Conservation (phyloP, 2,329 filamentous ascomycete species). For the Trichoderma brevicompactum region DNA sequence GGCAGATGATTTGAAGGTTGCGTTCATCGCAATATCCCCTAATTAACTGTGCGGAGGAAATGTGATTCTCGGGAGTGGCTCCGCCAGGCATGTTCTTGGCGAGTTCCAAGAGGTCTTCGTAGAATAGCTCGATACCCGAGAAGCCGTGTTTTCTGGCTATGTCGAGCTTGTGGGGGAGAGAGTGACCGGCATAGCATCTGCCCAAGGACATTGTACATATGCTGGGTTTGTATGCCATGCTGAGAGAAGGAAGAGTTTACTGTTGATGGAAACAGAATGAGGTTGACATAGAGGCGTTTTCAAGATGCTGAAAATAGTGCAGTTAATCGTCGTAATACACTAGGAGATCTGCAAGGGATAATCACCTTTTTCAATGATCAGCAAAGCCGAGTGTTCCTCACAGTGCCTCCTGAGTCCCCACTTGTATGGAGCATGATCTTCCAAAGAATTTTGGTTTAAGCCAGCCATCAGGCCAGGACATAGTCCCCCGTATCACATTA, state of each 20-base stretch:
- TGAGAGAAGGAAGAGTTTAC: neutral
- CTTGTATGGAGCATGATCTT: neutral
- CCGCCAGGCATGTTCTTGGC: constrained; percentile 52
- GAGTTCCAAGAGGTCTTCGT: constrained; percentile 72
- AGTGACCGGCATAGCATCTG: constrained; percentile 69
- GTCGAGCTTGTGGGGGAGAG: constrained; percentile 68
- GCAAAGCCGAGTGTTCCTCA: neutral
- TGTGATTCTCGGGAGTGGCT: constrained; percentile 48
- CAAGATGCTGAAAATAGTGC: neutral
- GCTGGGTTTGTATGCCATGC: constrained; percentile 52
- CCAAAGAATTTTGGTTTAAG: too few relatives aligned
- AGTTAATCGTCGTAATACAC: neutral
- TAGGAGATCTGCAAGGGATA: neutral
- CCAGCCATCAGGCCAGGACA: too few relatives aligned
- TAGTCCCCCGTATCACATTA: neutral
- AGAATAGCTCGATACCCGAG: constrained; percentile 74
- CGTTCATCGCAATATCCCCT: constrained; percentile 60
- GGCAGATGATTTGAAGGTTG: constrained; percentile 61
- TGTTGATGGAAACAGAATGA: too few relatives aligned
- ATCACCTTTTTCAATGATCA: neutral
- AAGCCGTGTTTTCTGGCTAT: constrained; percentile 68
- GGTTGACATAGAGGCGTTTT: neutral
- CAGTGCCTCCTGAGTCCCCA: neutral
- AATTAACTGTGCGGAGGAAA: constrained; percentile 63
- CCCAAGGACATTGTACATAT: constrained; percentile 81